Conservation (phyloP, 371 early-diverging fungal species). For the Mortierella sp. region DNA sequence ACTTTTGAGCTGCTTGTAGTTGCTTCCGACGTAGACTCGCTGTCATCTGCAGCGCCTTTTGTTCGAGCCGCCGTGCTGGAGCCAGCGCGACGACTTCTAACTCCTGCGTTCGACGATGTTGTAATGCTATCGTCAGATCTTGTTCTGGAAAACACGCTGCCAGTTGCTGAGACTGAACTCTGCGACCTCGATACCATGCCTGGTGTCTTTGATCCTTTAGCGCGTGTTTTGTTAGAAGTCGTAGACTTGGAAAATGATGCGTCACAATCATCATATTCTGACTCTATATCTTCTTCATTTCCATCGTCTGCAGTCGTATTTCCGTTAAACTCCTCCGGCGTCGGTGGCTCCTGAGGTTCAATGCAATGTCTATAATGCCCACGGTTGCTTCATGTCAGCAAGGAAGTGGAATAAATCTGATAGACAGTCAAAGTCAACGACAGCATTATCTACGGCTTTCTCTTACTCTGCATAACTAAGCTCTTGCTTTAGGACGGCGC, state of each 20-base stretch:
- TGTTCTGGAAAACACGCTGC: conserved; percentile 1
- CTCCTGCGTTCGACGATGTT: not conserved
- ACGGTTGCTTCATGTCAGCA: not conserved
- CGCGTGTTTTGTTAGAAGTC: not conserved
- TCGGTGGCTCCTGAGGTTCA: not conserved
- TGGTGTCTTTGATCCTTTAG: not conserved
- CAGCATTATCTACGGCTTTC: not conserved
- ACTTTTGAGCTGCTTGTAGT: not conserved
- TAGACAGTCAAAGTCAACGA: not conserved
- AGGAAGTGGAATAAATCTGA: not conserved
- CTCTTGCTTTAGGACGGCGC: conserved; percentile 9
- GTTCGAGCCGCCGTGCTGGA: not conserved
- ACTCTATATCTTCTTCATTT: conserved; percentile 1
- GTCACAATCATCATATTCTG: conserved; percentile 1
- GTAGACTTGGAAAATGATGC: not conserved
- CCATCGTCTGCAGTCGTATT: not conserved
- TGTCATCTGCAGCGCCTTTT: not conserved
- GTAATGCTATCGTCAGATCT: conserved; percentile 1
- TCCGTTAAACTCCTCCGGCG: not conserved
- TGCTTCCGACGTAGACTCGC: not conserved
- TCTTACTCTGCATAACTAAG: conserved; percentile 15
- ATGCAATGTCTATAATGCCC: conserved; percentile 1
- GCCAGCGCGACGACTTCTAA: not conserved
- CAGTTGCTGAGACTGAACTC: conserved; percentile 12
- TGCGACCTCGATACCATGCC: not conserved